These are phyloP conservation scores for Hericium rajendrae DNA, from an alignment of 768 basidiomycete genomes.

Conservation along the genomic window DNA sequence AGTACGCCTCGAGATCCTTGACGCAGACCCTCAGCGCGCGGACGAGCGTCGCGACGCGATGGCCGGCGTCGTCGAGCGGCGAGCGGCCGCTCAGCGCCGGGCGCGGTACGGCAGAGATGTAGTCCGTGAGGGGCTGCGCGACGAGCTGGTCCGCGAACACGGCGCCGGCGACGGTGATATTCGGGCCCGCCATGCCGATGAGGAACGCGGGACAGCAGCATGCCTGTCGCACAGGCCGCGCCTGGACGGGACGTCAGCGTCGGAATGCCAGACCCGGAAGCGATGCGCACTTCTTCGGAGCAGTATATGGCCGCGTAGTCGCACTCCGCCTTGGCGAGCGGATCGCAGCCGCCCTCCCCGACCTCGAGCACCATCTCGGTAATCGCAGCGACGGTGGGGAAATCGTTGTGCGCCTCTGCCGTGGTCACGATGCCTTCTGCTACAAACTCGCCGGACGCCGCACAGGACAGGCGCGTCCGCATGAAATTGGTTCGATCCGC, in stretches of 20 bases:
- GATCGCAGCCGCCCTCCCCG: constrained; percentile 8
- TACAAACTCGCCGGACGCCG: background rate
- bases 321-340: constrained; percentile 6
- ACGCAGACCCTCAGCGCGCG: background rate
- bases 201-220: constrained; percentile 18
- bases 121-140: constrained; percentile 14
- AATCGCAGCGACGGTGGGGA: background rate
- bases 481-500: background rate
- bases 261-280: background rate
- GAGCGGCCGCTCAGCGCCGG: background rate
- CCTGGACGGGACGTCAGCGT: background rate
- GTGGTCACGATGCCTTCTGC: background rate
- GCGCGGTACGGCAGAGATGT: background rate
- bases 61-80: background rate
- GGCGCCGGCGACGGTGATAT: constrained; percentile 12
- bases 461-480: background rate
- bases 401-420: background rate
- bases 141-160: constrained; percentile 14
- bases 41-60: constrained; percentile 6
- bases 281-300: constrained; percentile 3
- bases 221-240: constrained; percentile 1
- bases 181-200: constrained; percentile 14
- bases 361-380: constrained; percentile 3
- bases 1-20: background rate
- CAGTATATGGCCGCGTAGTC: constrained; percentile 5